Percentiles rank a stretch among this genome's conserved stretches.
Conservation (phyloP, 2,329 filamentous ascomycete genomes). For the Pseudocercospora fuligena region DNA sequence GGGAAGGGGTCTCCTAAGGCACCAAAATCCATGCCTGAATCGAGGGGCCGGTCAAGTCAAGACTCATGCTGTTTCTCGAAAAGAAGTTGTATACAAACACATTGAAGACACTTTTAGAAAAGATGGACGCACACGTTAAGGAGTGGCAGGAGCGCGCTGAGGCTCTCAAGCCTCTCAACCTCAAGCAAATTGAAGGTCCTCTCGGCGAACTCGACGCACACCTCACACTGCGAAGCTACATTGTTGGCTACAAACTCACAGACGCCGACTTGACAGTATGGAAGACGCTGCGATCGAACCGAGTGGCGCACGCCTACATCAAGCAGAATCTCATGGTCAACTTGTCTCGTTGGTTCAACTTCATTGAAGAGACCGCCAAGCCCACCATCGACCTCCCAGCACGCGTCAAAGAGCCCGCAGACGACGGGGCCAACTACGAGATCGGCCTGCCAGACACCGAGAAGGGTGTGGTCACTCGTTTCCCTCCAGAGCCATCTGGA, state of each 20-base stretch:
- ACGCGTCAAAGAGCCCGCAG: conserved; percentile 62
- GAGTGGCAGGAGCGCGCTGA: conserved; percentile 63
- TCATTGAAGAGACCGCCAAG: conserved; percentile 76
- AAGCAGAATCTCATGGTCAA: conserved; percentile 79
- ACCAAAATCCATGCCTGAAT: background rate
- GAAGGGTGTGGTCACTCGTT: conserved; percentile 87
- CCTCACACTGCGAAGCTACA: conserved; percentile 82
- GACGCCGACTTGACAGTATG: conserved; percentile 82
- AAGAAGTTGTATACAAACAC: too few relatives aligned
- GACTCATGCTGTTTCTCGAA: background rate
- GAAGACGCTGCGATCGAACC: conserved; percentile 81
- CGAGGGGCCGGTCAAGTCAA: background rate
- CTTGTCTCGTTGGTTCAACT: conserved; percentile 83
- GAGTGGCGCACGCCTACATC: conserved; percentile 79
- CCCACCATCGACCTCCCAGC: conserved; percentile 64
- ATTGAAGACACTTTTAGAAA: too few relatives aligned
- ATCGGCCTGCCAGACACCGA: conserved; percentile 83
- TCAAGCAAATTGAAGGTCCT: conserved; percentile 76
- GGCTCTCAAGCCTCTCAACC: conserved; percentile 66
- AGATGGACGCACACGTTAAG: conserved; percentile 41
- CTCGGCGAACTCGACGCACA: conserved; percentile 83
- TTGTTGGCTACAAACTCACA: conserved; percentile 78
- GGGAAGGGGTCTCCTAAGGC: background rate
- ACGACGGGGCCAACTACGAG: conserved; percentile 85
- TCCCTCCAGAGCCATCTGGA: conserved; percentile 92